Evolutionary conservation across 805 yeast species (phyloP), one percentile per base, ranked within the genome.

Genomic region (Kodamaea leandrae): DNA sequence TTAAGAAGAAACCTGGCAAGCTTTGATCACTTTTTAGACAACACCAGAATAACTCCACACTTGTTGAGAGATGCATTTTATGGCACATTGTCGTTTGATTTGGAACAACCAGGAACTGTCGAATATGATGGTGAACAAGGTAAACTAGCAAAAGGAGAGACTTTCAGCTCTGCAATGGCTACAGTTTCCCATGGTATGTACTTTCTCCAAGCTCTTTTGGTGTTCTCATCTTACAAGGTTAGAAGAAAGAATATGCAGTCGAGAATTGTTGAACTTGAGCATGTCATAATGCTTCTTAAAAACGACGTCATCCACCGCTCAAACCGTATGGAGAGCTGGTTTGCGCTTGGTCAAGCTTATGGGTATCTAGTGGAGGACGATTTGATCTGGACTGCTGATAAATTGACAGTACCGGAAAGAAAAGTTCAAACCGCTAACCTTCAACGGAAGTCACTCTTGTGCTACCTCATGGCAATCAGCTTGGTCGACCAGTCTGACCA

Each of bases 371-470:
- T 84, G 0, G 97, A 91, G 49, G 96, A 89, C 58, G 96, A 87
- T 48, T 62, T 93, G 42, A 79, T 86, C n/a, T 88, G 96, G 95
- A 85, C 91, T 1, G 81, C 96, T 0, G 96, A 90, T 52, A 85
- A 85, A 53, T 62, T 88, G 26, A 82, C 82, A 38, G 69, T 76
- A 0, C 54, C 70, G 0, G 93, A 84, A 4, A 72, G 80, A 46
- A 83, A 83, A 52, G 63, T 63, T 3, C 58, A 63, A 0, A 83
- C 88, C 0, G 87, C 89, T 0, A 61, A 72, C 4, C 55, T 77
- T 3, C 96, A 88, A 58, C 72, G 83, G 43, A 82, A 75, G 51
- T 72, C 96, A 0, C 59, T 91, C 2, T 50, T 88, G 2, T 82
- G 95, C 46, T 88, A 83, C 50, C 55, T 82, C 16, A 83, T 84